phyloP scores from a whole-genome alignment of 1,284 basidiomycete genomes.

The Cryptococcus amylolentus region DNA sequence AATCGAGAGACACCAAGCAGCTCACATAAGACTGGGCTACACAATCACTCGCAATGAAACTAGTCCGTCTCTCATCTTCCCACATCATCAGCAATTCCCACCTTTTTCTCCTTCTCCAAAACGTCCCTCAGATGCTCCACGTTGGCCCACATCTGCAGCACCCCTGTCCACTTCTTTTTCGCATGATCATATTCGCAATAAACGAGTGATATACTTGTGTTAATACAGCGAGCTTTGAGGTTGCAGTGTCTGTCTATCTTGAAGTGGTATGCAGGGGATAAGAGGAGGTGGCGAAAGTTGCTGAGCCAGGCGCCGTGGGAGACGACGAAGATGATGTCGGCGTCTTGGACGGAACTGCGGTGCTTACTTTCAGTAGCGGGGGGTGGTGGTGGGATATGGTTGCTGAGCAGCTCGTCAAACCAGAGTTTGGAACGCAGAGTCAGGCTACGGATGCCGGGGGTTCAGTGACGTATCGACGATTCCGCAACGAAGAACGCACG shows the following conservation, averaged over 20 bases:
- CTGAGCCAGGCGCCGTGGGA: conserved; percentile 45
- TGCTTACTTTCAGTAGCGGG: background rate
- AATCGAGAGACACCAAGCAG: too few species aligned
- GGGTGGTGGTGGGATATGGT: conserved; percentile 12
- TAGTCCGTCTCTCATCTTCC: too few species aligned
- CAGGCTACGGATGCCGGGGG: conserved; percentile 11
- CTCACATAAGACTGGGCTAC: too few species aligned
- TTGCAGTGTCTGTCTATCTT: conserved; percentile 13
- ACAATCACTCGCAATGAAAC: too few species aligned
- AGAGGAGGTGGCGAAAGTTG: conserved; percentile 23
- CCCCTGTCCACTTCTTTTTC: too few species aligned
- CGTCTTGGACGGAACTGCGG: too few species aligned
- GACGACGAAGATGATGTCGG: conserved; percentile 20
- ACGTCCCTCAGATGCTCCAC: too few species aligned
- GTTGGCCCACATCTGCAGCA: too few species aligned
- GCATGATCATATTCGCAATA: conserved; percentile 6
- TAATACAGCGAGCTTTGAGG: conserved; percentile 18
- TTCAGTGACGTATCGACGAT: background rate
- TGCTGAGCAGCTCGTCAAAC: conserved; percentile 13
- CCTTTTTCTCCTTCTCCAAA: too few species aligned
- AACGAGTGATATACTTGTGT: conserved; percentile 36
- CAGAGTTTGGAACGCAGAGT: conserved; percentile 7
- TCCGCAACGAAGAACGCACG: conserved; percentile 14
- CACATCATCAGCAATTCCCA: too few species aligned
- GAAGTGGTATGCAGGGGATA: conserved; percentile 13